A percentile compares a stretch with the other conserved stretches of the same genome.
These are phyloP conservation scores for Acanthamoeba sp. DNA, from an alignment of 208 protist genomes.

Conservation along the genomic window DNA sequence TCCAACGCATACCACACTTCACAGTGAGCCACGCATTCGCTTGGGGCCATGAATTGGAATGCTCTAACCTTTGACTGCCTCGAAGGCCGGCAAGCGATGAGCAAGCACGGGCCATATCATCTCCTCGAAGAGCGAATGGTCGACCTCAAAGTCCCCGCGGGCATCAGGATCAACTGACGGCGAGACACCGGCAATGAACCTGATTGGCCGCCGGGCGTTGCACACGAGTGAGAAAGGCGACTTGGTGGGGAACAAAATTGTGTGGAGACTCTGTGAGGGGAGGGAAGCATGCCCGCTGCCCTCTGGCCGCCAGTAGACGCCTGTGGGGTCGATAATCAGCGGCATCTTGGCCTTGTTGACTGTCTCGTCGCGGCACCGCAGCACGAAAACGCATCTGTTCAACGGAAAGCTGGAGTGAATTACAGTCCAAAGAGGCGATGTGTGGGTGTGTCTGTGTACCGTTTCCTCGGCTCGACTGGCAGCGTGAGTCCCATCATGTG, in stretches of 20 bases:
- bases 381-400: slow-evolving; percentile 46
- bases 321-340: slow-evolving; percentile 21
- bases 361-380: slow-evolving; percentile 37
- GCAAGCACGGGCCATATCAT: slow-evolving; percentile 50
- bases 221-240: not conserved
- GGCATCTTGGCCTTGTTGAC: slow-evolving; percentile 43
- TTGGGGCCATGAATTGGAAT: too few relatives aligned
- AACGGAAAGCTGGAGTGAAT: too few relatives aligned
- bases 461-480: not conserved
- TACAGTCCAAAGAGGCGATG: too few relatives aligned
- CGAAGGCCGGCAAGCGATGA: slow-evolving; percentile 43
- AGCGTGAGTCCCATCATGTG: slow-evolving; percentile 28
- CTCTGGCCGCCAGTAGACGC: slow-evolving; percentile 57
- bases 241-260: not conserved
- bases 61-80: slow-evolving; percentile 64
- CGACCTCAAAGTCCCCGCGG: slow-evolving; percentile 36
- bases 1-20: too few relatives aligned
- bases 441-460: too few relatives aligned
- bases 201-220: not conserved
- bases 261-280: not conserved
- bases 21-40: too few relatives aligned
- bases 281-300: not conserved
- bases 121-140: slow-evolving; percentile 23
- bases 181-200: slow-evolving; percentile 50
- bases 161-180: slow-evolving; percentile 25